Evolutionary conservation across 768 basidiomycete genomes (phyloP).

Genomic region (Mycena galericulata): DNA sequence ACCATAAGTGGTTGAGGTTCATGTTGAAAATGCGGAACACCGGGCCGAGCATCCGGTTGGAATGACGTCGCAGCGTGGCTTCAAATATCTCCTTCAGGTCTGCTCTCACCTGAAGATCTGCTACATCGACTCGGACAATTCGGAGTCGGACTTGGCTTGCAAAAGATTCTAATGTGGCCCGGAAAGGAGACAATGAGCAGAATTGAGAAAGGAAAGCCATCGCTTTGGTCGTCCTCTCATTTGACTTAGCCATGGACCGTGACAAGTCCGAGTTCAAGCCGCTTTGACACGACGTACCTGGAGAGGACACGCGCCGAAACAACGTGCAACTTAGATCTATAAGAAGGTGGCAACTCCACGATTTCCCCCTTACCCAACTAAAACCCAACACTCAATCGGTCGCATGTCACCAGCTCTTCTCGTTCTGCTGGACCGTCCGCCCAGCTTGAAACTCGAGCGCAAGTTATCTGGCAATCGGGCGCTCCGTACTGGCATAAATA

Average conservation of each 20-base stretch:
- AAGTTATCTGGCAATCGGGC: neutral
- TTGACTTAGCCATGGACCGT: neutral
- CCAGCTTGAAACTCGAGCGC: neutral
- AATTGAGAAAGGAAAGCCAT: neutral
- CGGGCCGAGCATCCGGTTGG: neutral
- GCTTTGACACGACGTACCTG: neutral
- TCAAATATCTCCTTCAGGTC: neutral
- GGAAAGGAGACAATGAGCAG: neutral
- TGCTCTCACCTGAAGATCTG: neutral
- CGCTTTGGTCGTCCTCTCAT: neutral
- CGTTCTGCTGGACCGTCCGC: neutral
- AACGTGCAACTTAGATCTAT: conserved; percentile 10
- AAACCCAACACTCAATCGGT: neutral
- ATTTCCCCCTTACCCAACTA: neutral
- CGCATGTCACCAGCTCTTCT: neutral
- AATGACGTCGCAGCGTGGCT: neutral
- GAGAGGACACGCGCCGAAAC: neutral
- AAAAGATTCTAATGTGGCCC: neutral
- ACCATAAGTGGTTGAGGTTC: no score
- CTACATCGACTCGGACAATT: no score
- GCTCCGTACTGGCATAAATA: neutral
- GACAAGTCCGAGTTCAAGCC: neutral
- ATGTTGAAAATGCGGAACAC: neutral
- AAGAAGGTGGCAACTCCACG: conserved; percentile 3
- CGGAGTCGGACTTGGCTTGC: neutral